phyloP scores from a whole-genome alignment of 441 rosid species.

The Brassica hybrid region DNA sequence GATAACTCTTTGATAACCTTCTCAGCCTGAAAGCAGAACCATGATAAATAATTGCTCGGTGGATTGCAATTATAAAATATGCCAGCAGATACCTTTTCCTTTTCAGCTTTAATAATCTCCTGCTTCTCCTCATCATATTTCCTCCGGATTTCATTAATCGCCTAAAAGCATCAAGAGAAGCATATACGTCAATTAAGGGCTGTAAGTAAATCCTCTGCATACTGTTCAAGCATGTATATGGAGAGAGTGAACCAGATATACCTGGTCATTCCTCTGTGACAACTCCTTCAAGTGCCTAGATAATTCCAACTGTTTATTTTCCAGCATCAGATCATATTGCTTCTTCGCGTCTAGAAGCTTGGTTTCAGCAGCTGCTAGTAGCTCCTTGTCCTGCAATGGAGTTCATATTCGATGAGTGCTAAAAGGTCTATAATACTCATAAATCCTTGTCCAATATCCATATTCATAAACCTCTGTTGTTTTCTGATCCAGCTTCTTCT shows the following conservation, averaged over 20 bases:
- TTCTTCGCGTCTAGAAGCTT: conserved; percentile 75
- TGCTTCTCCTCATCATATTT: conserved; percentile 81
- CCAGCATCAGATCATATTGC: conserved; percentile 80
- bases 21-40: conserved; percentile 56
- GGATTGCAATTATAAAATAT: conserved; percentile 7
- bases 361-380: conserved; percentile 63
- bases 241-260: conserved; percentile 37
- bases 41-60: conserved; percentile 20
- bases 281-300: conserved; percentile 91
- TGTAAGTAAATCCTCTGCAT: conserved; percentile 16
- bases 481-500: conserved; percentile 66
- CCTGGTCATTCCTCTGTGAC: conserved; percentile 93
- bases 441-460: conserved; percentile 17
- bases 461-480: conserved; percentile 56
- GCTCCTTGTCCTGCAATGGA: conserved; percentile 62
- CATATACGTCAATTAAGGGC: conserved; percentile 6
- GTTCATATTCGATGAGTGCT: conserved; percentile 25
- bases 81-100: conserved; percentile 62
- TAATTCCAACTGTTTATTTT: conserved; percentile 80
- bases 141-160: conserved; percentile 81
- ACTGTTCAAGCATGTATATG: conserved; percentile 12
- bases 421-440: conserved; percentile 13
- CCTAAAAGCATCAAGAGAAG: conserved; percentile 53
- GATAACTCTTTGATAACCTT: conserved; percentile 55
- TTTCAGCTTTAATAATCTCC: conserved; percentile 64